Base-by-base conservation (phyloP, 129 eudicot genomes). In the Lonicera japonica region DNA sequence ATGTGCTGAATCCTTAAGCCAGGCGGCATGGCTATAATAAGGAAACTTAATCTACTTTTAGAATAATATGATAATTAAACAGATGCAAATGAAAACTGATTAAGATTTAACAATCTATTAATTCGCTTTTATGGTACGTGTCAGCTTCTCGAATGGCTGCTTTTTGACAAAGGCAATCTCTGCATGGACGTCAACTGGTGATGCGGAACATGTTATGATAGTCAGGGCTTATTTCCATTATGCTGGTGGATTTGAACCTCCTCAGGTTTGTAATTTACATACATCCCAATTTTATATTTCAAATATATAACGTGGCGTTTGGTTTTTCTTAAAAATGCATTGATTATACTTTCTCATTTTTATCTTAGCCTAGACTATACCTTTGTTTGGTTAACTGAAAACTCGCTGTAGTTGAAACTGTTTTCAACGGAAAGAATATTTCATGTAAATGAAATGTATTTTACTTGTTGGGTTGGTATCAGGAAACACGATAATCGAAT, bases 181-280 rank as follows among this genome's bases (percentile, higher is more conserved):
- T 15, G 82, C 85, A 62, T 92, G 99, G 99, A 92, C 99, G 56
- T 85, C 96, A 41, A 92, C 96, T 15, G 83, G 96, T 51, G 99
- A 92, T 73, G 77, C 92, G 16, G 99, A 92, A 55, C 99, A 92
- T 77, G 75, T 85, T 40, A 70, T 86, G 89, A 92, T 88, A 71
- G 99, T 92, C 51, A 96, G 99, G 52, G 74, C 99, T 18, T 92
- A 92, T 73, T 88, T 92, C 70, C 99, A 92, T 68, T 92, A 92
- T 70, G 96, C 96, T 58, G 99, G 99, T 66, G 95, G 96, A 21
- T 92, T 88, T 79, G 95, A 92, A 83, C 96, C 96, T 61, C 96
- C 99, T 15, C 79, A 92, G 96, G 98, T 85, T 73, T 69, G 20
- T 56, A 38, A 46, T 21, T 12, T 45, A 10, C n/a, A n/a, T n/a